Conservation (phyloP, 306 rosid species). For the Dicorynia guianensis region DNA sequence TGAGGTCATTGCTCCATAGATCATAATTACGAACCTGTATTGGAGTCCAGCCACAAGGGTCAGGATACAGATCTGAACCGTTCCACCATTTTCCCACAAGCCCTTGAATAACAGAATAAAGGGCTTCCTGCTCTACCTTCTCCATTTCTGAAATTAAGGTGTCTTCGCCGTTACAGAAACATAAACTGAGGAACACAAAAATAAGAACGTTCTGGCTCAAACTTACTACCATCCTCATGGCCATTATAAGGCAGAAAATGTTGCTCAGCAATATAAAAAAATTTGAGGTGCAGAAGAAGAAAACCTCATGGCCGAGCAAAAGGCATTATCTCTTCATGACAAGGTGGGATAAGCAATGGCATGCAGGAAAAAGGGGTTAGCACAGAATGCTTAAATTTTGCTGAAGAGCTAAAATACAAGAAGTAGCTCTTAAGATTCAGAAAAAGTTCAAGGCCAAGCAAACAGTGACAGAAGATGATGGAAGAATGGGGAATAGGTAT, state of each 20-base stretch:
- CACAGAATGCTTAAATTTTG: not conserved
- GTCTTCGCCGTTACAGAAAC: conserved; percentile 34
- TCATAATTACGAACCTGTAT: conserved; percentile 49
- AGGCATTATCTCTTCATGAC: not conserved
- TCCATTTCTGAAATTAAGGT: conserved; percentile 50
- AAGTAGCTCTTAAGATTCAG: not conserved
- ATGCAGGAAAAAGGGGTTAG: conserved; percentile 29
- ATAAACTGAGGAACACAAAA: conserved; percentile 24
- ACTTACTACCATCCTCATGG: conserved; percentile 19
- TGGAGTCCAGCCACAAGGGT: conserved; percentile 75
- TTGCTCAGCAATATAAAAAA: conserved; percentile 16
- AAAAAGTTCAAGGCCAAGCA: conserved; percentile 1
- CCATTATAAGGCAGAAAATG: conserved; percentile 34
- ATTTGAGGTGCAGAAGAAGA: conserved; percentile 22
- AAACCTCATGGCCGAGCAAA: conserved; percentile 18
- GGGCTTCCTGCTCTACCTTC: conserved; percentile 51
- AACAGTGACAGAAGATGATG: not conserved
- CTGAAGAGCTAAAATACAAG: not conserved
- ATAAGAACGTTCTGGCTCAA: conserved; percentile 18
- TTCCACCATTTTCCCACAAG: conserved; percentile 66
- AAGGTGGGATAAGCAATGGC: conserved; percentile 1
- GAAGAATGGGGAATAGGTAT: not conserved
- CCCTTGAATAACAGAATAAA: conserved; percentile 57
- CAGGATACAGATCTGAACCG: conserved; percentile 70
- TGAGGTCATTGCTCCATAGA: not conserved